Base-by-base conservation (phyloP, 2,329 filamentous ascomycete species). In the Daldinia eschscholtzii region DNA sequence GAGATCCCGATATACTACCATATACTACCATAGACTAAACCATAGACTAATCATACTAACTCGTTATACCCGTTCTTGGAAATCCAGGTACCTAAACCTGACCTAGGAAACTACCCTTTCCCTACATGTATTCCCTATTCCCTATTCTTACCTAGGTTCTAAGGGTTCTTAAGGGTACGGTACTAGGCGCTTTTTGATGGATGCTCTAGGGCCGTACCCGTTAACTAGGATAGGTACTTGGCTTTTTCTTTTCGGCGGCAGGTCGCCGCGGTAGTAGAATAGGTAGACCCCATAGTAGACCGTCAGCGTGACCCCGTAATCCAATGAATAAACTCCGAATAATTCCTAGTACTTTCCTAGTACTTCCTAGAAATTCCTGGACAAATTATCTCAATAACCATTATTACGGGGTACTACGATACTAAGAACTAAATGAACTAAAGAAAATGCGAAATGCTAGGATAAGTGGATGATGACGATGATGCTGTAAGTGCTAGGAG, bases 1-100 rank as follows among this genome's bases (percentile, higher is more conserved):
- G 39, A 61, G 62, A 68, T 71, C 65, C 68, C 68, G 68, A 71
- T 60, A 61, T 61, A 42, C 35, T 58, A 55, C 50, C 20, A 44
- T 20, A 18, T 42, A 48, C 44, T 37, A 13, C 35, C 35, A 37
- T 37, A 37, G 12, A 37, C 35, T 39, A 39, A 4, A 3, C 35
- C 9, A 23, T 23, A 9, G 2, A 6, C 30, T 33, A 33, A 33
- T 9, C 30, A 33, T 33, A 6, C 30, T 33, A 33, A 33, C 3
- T 10, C 6, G 9, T 35, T 9, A 35, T 35, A 35, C 33, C 33
- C 33, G 33, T 9, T 35, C 33, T 35, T 9, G 33, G 33, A 35
- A 23, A 23, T 23, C 20, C 10, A 35, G 33, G 33, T 23, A 23
- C 20, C 20, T 23, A 35, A 35, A 35, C 10, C 33, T 35, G 33